Base-by-base conservation (phyloP, 495 filamentous ascomycete genomes). In the Hyaloscypha finlandica region DNA sequence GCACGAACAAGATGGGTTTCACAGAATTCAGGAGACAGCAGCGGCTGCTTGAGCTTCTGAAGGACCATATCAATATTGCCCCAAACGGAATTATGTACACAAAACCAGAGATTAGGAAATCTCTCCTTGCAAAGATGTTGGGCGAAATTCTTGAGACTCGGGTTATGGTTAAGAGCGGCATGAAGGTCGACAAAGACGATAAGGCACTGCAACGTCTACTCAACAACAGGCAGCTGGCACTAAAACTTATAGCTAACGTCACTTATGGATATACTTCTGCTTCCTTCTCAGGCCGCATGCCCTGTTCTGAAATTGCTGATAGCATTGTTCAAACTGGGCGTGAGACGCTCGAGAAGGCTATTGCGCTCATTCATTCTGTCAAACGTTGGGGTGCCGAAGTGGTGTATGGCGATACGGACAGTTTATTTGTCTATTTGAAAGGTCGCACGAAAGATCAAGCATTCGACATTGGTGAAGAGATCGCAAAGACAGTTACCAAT, bases 181-280 rank as follows among this genome's bases (percentile, higher is more conserved):
- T 98, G 96, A 97, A 97, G 76, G 77, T 86, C 63, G 92, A 97
- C 77, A 96, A 94, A 75, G 89, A 97, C 68, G 95, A 98, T 78
- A 93, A 87, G 70, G 84, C 86, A 1, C 76, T 98, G 29, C 93
- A 98, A 73, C 87, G 90, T 58, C 86, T 97, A 16, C 84, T 98
- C 9, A 95, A 98, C 81, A 96, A 97, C 76, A 81, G 96, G 73
- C 95, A 99, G 70, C 79, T 99, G 1, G 95, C 95, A 1, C 85
- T 99, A n/a, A 99, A 99, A 74, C 84, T 99, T 16, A 93, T 97
- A 54, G 96, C 95, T 8, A 99, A 99, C 70, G 95, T 99, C 66
- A 99, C 96, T 0, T 99, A 99, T 70, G 95, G 95, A 48, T 99
- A 99, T 76, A 94, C 96, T 0, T 97, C 94, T 14, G 95, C 95